Evolutionary conservation across 305 asterid species (phyloP).

Genomic region (Fraxinus xanthoxyloides): DNA sequence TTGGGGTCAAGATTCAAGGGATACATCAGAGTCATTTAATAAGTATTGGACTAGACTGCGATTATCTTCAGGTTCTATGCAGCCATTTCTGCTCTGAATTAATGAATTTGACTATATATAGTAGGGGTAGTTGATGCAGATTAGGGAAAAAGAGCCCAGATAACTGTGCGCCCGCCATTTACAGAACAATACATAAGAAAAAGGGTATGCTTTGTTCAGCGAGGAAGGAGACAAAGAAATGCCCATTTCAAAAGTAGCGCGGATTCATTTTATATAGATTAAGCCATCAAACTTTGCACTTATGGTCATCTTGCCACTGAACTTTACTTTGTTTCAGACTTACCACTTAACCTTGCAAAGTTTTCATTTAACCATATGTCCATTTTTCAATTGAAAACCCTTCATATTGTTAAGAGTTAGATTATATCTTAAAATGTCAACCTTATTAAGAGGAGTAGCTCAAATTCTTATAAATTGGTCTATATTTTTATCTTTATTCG

Average conservation of each 20-base stretch:
- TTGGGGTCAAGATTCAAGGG: background rate
- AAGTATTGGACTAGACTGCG: background rate
- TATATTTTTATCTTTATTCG: no score
- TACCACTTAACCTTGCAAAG: background rate
- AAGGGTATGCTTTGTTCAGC: background rate
- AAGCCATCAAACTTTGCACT: background rate
- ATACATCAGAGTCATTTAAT: background rate
- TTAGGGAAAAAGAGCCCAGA: background rate
- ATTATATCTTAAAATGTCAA: no score
- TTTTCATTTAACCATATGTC: background rate
- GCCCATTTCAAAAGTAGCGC: background rate
- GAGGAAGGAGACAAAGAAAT: background rate
- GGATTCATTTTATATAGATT: background rate
- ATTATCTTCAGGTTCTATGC: background rate
- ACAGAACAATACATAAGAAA: background rate
- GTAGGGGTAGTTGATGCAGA: background rate
- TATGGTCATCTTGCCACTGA: background rate
- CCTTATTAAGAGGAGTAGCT: no score
- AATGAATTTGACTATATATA: background rate
- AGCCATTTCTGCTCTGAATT: background rate
- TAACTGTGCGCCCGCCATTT: background rate
- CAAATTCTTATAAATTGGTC: no score
- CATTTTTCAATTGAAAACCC: background rate
- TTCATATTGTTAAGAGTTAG: no score
- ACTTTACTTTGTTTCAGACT: background rate